Evolutionary conservation across 495 filamentous ascomycete genomes (phyloP).

Genomic region (Hyaloscypha variabilis): DNA sequence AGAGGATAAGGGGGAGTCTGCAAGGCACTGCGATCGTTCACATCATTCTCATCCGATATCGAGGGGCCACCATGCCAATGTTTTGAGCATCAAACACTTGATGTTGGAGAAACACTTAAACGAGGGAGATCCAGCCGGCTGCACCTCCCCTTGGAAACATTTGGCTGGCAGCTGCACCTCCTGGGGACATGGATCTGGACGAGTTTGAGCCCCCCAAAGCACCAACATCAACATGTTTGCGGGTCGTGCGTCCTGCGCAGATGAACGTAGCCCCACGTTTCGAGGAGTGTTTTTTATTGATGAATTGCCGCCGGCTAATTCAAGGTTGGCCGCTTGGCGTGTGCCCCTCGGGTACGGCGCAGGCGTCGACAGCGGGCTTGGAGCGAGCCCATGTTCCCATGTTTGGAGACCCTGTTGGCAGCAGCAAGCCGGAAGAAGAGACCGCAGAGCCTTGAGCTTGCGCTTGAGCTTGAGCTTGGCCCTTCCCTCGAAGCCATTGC

Average conservation of each 20-base stretch:
- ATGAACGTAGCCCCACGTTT: not conserved
- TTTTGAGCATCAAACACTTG: conserved; percentile 18
- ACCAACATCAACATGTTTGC: conserved; percentile 1
- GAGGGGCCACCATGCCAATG: not conserved
- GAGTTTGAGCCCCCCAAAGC: not conserved
- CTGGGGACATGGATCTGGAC: conserved; percentile 4
- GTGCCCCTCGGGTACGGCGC: not conserved
- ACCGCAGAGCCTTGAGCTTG: not conserved
- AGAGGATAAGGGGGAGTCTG: conserved; percentile 14
- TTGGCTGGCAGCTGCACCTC: not conserved
- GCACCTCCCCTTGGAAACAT: not conserved
- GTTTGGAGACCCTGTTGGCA: not conserved
- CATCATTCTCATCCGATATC: conserved; percentile 4
- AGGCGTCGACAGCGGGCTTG: not conserved
- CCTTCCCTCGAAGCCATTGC: no score
- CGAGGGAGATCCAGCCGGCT: not conserved
- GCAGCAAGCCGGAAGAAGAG: not conserved
- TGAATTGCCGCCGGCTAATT: conserved; percentile 28
- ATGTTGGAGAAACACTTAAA: not conserved
- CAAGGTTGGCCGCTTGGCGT: not conserved
- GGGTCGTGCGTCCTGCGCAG: not conserved
- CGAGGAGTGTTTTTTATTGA: conserved; percentile 18
- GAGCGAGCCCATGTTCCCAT: no score
- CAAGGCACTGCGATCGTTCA: conserved; percentile 3
- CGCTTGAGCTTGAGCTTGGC: no score